Evolutionary conservation across 768 basidiomycete species (phyloP).

Genomic region (Mycena amicta): DNA sequence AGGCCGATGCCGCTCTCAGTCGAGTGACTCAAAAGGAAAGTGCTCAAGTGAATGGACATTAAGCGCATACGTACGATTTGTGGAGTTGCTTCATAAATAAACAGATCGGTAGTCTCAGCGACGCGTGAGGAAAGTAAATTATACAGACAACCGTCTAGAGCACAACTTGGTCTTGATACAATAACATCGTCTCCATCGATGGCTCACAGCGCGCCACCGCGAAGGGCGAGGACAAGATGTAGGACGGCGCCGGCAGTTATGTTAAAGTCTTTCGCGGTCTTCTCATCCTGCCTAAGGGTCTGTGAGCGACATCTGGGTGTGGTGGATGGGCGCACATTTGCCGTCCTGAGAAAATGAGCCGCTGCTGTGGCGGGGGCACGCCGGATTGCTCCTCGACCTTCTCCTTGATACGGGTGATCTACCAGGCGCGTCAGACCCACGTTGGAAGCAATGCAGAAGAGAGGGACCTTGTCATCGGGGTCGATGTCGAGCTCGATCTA

Average conservation of each 20-base stretch:
- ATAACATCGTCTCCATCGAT: background rate
- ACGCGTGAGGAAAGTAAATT: background rate
- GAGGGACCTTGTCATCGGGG: slow-evolving; percentile 73
- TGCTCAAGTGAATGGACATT: slow-evolving; percentile 14
- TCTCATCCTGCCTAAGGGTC: slow-evolving; percentile 81
- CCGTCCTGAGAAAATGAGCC: slow-evolving; percentile 89
- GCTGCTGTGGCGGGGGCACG: slow-evolving; percentile 94
- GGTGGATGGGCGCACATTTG: slow-evolving; percentile 65
- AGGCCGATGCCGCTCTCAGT: slow-evolving; percentile 87
- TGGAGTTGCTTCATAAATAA: background rate
- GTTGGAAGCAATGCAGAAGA: background rate
- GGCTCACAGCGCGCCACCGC: slow-evolving; percentile 61
- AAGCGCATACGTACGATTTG: background rate
- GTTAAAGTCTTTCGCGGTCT: slow-evolving; percentile 82
- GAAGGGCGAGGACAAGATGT: slow-evolving; percentile 93
- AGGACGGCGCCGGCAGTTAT: slow-evolving; percentile 85
- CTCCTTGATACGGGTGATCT: slow-evolving; percentile 96
- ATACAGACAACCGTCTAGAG: background rate
- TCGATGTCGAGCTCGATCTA: slow-evolving; percentile 97
- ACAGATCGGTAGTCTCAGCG: too few relatives aligned
- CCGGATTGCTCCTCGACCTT: slow-evolving; percentile 98
- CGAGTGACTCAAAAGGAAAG: slow-evolving; percentile 42
- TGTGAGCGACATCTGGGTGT: background rate
- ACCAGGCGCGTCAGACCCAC: slow-evolving; percentile 12
- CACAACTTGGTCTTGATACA: background rate